A percentile compares a stretch with the other conserved stretches of the same genome.
Conservation (phyloP, 2,329 filamentous ascomycete species). For the Microsporum canis region DNA sequence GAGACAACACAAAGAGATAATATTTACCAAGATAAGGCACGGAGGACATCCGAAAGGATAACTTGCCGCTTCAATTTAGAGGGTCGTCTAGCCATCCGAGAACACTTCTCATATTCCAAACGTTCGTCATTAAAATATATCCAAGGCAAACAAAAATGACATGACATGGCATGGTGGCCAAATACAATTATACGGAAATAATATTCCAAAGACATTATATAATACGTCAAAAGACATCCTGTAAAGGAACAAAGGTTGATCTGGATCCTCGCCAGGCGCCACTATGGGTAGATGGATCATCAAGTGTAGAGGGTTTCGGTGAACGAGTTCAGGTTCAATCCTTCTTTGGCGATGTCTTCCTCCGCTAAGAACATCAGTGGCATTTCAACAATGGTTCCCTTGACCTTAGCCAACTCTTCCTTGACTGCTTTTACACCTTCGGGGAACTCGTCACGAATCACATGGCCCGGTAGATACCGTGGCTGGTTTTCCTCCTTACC, state of each 20-base stretch:
- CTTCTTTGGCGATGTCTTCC: slow-evolving; percentile 75
- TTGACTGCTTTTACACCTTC: slow-evolving; percentile 64
- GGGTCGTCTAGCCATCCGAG: background rate
- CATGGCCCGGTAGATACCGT: slow-evolving; percentile 73
- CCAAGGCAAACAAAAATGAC: background rate
- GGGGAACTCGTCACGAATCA: slow-evolving; percentile 66
- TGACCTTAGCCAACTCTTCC: slow-evolving; percentile 53
- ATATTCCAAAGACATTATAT: background rate
- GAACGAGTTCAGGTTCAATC: slow-evolving; percentile 58
- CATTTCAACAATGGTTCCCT: slow-evolving; percentile 76
- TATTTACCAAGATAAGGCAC: background rate
- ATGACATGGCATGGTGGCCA: background rate
- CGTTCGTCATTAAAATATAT: background rate
- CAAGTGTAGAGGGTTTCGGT: slow-evolving; percentile 63
- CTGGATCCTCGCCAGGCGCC: background rate
- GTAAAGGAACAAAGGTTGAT: background rate
- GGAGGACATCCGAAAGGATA: background rate
- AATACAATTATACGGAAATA: background rate
- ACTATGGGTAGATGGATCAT: slow-evolving; percentile 9
- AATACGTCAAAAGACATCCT: background rate
- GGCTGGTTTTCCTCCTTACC: slow-evolving; percentile 32
- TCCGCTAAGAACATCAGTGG: slow-evolving; percentile 76
- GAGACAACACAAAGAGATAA: background rate
- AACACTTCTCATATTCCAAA: background rate
- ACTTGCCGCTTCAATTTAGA: background rate